Conservation (phyloP, 805 yeast genomes). For the Hanseniaspora lindneri region DNA sequence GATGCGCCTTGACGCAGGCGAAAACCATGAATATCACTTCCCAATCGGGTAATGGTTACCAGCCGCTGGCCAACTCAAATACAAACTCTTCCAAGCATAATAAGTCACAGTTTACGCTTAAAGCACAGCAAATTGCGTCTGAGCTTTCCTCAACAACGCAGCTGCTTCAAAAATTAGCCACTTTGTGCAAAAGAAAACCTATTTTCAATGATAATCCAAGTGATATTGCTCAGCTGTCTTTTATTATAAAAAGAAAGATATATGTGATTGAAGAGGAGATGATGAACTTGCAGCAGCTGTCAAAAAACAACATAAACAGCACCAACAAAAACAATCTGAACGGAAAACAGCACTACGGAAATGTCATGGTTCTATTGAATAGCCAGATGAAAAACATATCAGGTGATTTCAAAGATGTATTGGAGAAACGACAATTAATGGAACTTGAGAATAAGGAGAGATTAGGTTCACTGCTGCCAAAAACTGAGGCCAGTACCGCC, state of each 20-base stretch:
- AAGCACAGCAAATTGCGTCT: conserved; percentile 74
- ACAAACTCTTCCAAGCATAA: conserved; percentile 18
- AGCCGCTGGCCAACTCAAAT: conserved; percentile 5
- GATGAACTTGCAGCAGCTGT: conserved; percentile 45
- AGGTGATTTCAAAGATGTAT: conserved; percentile 80
- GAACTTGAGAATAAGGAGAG: conserved; percentile 71
- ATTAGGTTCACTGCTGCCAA: conserved; percentile 63
- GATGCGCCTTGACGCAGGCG: conserved; percentile 70
- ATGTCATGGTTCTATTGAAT: conserved; percentile 75
- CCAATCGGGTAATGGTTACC: conserved; percentile 2
- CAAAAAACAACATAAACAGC: conserved; percentile 31
- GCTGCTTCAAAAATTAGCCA: conserved; percentile 65
- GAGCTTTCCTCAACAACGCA: conserved; percentile 82
- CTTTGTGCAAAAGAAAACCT: conserved; percentile 76
- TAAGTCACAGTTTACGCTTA: conserved; percentile 43
- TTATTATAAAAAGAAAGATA: conserved; percentile 42
- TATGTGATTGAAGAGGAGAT: conserved; percentile 67
- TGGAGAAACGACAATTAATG: conserved; percentile 73
- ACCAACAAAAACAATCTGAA: conserved; percentile 36
- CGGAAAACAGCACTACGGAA: conserved; percentile 61
- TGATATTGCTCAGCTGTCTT: conserved; percentile 85
- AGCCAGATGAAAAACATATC: conserved; percentile 86
- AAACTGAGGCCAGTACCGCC: not conserved
- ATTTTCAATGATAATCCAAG: conserved; percentile 87
- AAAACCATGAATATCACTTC: conserved; percentile 36